Conservation (phyloP, 495 filamentous ascomycete species). For the Penicillium macrosclerotiorum region DNA sequence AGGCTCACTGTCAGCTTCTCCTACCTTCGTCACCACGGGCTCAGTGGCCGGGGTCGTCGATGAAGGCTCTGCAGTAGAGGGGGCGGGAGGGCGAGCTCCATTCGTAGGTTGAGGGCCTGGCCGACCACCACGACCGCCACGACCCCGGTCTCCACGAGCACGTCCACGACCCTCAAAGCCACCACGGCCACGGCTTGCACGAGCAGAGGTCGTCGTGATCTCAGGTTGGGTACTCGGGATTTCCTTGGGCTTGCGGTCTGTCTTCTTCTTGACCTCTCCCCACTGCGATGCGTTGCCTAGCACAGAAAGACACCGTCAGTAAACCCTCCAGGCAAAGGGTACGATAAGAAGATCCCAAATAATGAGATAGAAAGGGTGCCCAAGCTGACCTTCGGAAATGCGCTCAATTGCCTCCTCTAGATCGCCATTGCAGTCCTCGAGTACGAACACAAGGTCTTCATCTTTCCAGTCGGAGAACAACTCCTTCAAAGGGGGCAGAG, state of each 20-base stretch:
- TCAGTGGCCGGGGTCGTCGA: slow-evolving; percentile 34
- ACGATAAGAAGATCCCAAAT: background rate
- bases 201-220: slow-evolving; percentile 43
- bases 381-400: slow-evolving; percentile 81
- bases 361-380: slow-evolving; percentile 3
- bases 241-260: slow-evolving; percentile 85
- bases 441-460: slow-evolving; percentile 84
- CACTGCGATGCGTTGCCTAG: slow-evolving; percentile 88
- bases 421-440: slow-evolving; percentile 90
- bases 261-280: slow-evolving; percentile 92
- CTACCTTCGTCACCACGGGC: slow-evolving; percentile 35
- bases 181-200: slow-evolving; percentile 65
- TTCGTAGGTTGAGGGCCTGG: slow-evolving; percentile 56
- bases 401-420: slow-evolving; percentile 78
- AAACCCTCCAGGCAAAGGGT: slow-evolving; percentile 3
- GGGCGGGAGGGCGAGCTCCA: slow-evolving; percentile 44
- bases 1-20: slow-evolving; percentile 30
- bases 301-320: slow-evolving; percentile 23
- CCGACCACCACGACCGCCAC: slow-evolving; percentile 71
- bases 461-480: slow-evolving; percentile 91
- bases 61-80: slow-evolving; percentile 24
- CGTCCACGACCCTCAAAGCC: slow-evolving; percentile 66
- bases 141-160: slow-evolving; percentile 70
- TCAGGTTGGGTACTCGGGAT: slow-evolving; percentile 52
- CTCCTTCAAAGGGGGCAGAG: slow-evolving; percentile 77